Base-by-base conservation (phyloP, 108 stramenopile genomes). In the Cylindrotheca fusiformis region DNA sequence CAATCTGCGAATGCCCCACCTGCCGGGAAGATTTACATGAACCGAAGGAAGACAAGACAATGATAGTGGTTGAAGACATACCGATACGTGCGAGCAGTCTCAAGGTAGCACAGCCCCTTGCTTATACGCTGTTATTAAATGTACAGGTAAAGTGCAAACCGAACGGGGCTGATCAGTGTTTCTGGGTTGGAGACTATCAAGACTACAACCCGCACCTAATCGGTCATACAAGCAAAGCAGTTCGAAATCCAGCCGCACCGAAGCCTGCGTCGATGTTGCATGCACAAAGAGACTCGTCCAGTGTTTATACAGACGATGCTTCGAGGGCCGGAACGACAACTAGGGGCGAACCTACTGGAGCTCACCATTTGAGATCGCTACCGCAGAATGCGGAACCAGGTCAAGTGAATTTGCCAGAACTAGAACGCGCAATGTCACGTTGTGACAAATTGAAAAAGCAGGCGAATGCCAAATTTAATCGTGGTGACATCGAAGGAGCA, bases 391-490 rank as follows among this genome's bases (percentile, higher is more conserved):
- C 63, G 14, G 48, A 63, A 31, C 12, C 32, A 4, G 20, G 10
- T 10, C 51, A 31, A 21, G 63, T 63, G 20, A 62, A 72, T 47
- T 63, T 52, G 5, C 25, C 30, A n/a, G 71, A 72, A 31, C 32
- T 72, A 22, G 26, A 52, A 32, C 56, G 64, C 2, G 71, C 71
- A 12, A 65, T 65, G 71, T 61, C 63, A 25, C 71, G 71, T 0
- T 72, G 71, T 47, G 72, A 76, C 23, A 75, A 75, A 32, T 65
- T 81, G 45, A 81, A 81, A 64, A 74, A 76, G 33, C 75, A 81
- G 22, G 80, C 80, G 0, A 81, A 81, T 61, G 72, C 75, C 18
- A 76, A 76, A 48, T 81, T 81, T 55, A 81, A 76, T 33, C 65
- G 75, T 14, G 75, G 75, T 0, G 75, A 81, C 55, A 65, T 75